A percentile compares a stretch with the other conserved stretches of the same genome.
These are phyloP conservation scores for Aspergillus panamensis DNA, from an alignment of 495 filamentous ascomycete species.

Conservation along the genomic window DNA sequence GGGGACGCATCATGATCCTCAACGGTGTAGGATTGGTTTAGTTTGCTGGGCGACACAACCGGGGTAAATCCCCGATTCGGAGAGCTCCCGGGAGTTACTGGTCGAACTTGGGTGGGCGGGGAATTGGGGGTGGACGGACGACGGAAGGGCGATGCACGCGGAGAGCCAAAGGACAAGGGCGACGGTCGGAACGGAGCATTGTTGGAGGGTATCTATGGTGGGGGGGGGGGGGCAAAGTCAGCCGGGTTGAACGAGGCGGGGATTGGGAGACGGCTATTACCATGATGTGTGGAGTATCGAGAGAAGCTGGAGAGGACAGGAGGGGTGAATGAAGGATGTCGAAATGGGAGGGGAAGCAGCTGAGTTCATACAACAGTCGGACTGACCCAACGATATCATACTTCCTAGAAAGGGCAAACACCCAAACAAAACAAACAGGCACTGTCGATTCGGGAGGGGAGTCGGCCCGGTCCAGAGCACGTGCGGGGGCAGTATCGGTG, in stretches of 20 bases:
- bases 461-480: conserved; percentile 33
- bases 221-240: conserved; percentile 2
- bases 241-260: background rate
- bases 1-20: conserved; percentile 34
- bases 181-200: conserved; percentile 64
- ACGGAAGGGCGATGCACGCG: conserved; percentile 71
- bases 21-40: conserved; percentile 48
- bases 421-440: conserved; percentile 31
- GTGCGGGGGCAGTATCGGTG: conserved; percentile 21
- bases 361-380: background rate
- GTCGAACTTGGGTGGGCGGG: conserved; percentile 38
- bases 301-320: background rate
- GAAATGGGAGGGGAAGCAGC: background rate
- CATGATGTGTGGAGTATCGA: conserved; percentile 19
- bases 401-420: conserved; percentile 19
- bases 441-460: conserved; percentile 20
- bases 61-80: conserved; percentile 43
- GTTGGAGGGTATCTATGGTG: conserved; percentile 32
- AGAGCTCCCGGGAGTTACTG: conserved; percentile 42
- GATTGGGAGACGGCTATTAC: conserved; percentile 16
- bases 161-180: conserved; percentile 64
- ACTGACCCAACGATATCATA: conserved; percentile 3
- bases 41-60: conserved; percentile 44
- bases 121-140: conserved; percentile 53
- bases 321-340: background rate